Base-by-base conservation (phyloP, 2,329 filamentous ascomycete species). In the Penicillium sp. region DNA sequence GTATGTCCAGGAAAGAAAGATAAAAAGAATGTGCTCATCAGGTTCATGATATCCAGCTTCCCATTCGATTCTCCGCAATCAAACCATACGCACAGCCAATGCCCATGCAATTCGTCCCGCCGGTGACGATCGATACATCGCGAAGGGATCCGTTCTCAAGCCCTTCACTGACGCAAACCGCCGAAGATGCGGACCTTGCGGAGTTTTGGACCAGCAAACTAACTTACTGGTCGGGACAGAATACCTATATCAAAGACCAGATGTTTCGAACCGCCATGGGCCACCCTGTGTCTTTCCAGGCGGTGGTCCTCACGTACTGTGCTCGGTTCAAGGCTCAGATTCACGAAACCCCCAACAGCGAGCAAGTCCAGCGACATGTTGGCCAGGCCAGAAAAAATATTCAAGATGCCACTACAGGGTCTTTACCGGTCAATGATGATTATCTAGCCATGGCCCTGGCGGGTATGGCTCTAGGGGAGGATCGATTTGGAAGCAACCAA, bases 151-250 rank as follows among this genome's bases (percentile, higher is more conserved):
- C 72, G 26, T 71, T 73, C 45, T 56, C 67, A 29, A 67, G 64
- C 35, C 58, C 74, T 8, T 67, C 71, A 2, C 60, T 68, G 14
- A 47, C 54, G 9, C 59, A 62, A 3, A 60, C 63, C 15, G 58
- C 50, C 5, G 66, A 68, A n/a, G 69, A 72, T 26, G 57, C 69
- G 41, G 67, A 72, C 37, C 60, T 76, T 41, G 62, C 65, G 3
- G 70, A 75, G 43, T 69, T 65, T 43, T 77, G 73, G 73, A 68
- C 62, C 2, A 68, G 61, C 46, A 71, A 68, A 43, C 61, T 76
- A 46, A 66, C 67, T 0, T 76, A 76, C 53, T 77, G 74, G 74
- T 76, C 75, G 8, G 74, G 75, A 1, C 70, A 73, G 52, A 76
- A 76, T 51, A 51, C 58, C 25, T 63, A 71, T 33, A 59, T 76